Percentiles rank a stretch among this genome's conserved stretches.
These are phyloP conservation scores for Protomyces macrosporus DNA, from an alignment of 1,139 yeast species.

Conservation along the genomic window DNA sequence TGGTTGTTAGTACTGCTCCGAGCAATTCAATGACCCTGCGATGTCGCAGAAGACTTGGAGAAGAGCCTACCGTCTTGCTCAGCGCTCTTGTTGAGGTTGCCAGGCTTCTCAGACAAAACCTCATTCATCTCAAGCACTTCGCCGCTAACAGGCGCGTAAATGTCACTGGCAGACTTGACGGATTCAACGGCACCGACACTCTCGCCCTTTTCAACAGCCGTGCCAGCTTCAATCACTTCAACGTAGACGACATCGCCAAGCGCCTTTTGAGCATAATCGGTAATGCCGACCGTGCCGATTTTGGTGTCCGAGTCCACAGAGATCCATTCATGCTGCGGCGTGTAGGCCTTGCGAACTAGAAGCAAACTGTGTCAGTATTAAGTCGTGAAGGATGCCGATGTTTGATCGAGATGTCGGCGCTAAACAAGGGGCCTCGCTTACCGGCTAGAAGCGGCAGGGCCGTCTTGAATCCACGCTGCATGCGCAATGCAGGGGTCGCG, in stretches of 20 bases:
- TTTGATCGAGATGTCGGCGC: neutral
- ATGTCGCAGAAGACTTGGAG: neutral
- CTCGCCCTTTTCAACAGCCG: conserved; percentile 64
- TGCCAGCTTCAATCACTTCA: conserved; percentile 79
- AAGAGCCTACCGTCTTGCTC: conserved; percentile 10
- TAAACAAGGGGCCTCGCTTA: neutral
- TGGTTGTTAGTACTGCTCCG: conserved; percentile 36
- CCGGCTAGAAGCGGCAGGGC: neutral
- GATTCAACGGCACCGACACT: conserved; percentile 89
- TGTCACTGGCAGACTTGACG: conserved; percentile 90
- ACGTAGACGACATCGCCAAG: conserved; percentile 93
- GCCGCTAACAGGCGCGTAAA: conserved; percentile 82
- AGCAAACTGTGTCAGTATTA: neutral
- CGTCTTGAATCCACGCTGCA: neutral
- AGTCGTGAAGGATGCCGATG: neutral
- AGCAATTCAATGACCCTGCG: neutral
- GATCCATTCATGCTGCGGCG: conserved; percentile 94
- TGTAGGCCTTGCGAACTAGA: conserved; percentile 27
- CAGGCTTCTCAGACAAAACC: conserved; percentile 62
- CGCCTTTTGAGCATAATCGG: conserved; percentile 95
- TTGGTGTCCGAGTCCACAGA: conserved; percentile 77
- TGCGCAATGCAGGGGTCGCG: neutral
- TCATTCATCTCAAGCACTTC: conserved; percentile 68
- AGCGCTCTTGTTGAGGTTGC: conserved; percentile 78
- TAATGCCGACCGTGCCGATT: conserved; percentile 62